Evolutionary conservation across 2,329 filamentous ascomycete genomes (phyloP).

Genomic region (Tolypocladium album): DNA sequence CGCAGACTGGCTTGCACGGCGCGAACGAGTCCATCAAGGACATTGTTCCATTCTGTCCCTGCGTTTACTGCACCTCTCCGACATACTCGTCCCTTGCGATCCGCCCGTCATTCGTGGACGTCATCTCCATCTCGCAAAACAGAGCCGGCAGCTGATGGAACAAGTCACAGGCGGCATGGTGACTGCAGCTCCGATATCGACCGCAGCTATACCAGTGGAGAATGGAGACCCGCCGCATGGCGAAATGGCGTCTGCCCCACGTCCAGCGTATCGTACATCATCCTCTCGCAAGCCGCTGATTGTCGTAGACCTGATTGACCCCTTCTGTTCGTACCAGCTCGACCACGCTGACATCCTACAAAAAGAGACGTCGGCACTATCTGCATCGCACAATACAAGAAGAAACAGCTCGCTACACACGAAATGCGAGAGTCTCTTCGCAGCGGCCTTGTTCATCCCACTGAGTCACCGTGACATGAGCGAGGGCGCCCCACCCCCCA

Average conservation of each 20-base stretch:
- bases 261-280: neutral
- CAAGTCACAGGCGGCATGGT: too few species aligned
- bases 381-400: too few species aligned
- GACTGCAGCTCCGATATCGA: neutral
- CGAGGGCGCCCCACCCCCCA: neutral
- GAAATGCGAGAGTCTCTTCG: too few species aligned
- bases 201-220: neutral
- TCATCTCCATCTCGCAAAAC: too few species aligned
- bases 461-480: neutral
- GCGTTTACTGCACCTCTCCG: too few species aligned
- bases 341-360: neutral
- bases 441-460: too few species aligned
- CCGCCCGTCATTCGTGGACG: too few species aligned
- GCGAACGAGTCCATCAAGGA: too few species aligned
- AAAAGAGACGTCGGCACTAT: neutral
- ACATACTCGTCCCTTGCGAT: too few species aligned
- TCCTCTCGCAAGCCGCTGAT: neutral
- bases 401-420: neutral
- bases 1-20: too few species aligned
- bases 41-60: too few species aligned
- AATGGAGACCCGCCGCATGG: neutral
- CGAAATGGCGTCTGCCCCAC: neutral
- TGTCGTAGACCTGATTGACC: neutral
- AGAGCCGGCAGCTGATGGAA: too few species aligned
- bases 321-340: neutral